These are phyloP conservation scores for Edaphochlamys debaryana DNA, from an alignment of 139 green algal genomes.

Conservation along the genomic window DNA sequence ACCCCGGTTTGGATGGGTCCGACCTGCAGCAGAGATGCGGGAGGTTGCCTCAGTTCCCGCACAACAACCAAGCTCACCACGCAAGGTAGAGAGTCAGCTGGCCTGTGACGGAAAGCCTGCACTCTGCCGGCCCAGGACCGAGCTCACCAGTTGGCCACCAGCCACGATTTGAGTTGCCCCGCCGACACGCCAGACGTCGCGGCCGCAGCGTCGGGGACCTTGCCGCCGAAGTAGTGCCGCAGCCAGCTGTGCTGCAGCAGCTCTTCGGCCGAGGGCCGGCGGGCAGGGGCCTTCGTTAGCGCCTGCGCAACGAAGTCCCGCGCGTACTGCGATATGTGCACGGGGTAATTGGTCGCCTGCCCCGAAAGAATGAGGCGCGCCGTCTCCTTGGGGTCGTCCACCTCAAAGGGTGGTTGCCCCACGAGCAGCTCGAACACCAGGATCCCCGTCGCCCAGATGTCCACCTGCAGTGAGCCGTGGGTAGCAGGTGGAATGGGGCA, in stretches of 20 bases:
- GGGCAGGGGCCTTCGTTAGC: conserved; percentile 55
- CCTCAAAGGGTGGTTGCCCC: conserved; percentile 59
- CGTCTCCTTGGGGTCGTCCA: conserved; percentile 48
- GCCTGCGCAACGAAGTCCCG: conserved; percentile 68
- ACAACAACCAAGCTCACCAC: too few relatives aligned
- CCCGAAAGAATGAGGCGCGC: conserved; percentile 21
- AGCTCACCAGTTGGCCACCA: conserved; percentile 35
- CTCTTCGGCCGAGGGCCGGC: conserved; percentile 63
- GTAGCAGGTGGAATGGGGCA: background rate
- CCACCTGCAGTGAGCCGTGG: too few relatives aligned
- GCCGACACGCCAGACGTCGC: background rate
- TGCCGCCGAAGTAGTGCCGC: conserved; percentile 26
- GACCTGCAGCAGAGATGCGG: conserved; percentile 7
- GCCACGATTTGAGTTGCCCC: conserved; percentile 29
- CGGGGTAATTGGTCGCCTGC: conserved; percentile 3
- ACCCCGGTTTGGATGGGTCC: background rate
- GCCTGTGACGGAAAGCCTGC: too few relatives aligned
- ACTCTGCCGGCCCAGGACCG: too few relatives aligned
- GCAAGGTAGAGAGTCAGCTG: too few relatives aligned
- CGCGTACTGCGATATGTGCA: conserved; percentile 48
- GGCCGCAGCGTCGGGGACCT: background rate
- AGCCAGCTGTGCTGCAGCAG: conserved; percentile 76
- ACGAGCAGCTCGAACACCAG: conserved; percentile 64
- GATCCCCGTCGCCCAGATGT: conserved; percentile 57
- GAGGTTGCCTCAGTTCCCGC: too few relatives aligned